These are phyloP conservation scores for Irpex sp. DNA, from an alignment of 1,284 basidiomycete species.

Conservation along the genomic window DNA sequence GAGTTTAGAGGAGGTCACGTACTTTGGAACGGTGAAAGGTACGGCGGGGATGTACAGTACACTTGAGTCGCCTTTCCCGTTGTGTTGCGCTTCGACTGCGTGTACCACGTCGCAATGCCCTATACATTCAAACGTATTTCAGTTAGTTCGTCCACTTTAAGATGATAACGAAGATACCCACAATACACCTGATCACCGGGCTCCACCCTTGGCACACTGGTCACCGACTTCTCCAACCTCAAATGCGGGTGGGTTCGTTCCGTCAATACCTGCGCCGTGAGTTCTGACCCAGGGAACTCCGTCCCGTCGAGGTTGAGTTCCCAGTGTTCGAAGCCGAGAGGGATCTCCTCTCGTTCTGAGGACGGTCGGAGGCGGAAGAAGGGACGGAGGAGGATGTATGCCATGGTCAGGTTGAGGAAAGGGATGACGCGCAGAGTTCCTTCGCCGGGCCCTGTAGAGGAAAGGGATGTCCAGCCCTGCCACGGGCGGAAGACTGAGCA, in stretches of 20 bases:
- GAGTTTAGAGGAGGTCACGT: constrained; percentile 15
- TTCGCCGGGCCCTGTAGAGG: constrained; percentile 54
- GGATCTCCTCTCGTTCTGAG: constrained; percentile 10
- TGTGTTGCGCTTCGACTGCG: constrained; percentile 61
- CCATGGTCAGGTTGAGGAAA: constrained; percentile 47
- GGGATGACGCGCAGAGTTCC: constrained; percentile 64
- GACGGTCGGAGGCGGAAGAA: constrained; percentile 51
- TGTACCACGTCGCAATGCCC: constrained; percentile 69
- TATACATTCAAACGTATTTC: constrained; percentile 15
- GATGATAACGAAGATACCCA: constrained; percentile 14
- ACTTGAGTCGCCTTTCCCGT: constrained; percentile 58
- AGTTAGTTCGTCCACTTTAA: too few species aligned
- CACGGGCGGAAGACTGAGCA: constrained; percentile 76
- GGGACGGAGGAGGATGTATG: constrained; percentile 71
- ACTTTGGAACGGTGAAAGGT: constrained; percentile 65
- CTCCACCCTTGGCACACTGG: constrained; percentile 46
- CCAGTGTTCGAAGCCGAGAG: constrained; percentile 50
- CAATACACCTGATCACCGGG: constrained; percentile 80
- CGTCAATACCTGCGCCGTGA: constrained; percentile 61
- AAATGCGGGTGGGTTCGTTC: constrained; percentile 68
- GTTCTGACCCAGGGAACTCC: constrained; percentile 58
- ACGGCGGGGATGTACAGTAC: constrained; percentile 80
- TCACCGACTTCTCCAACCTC: constrained; percentile 45
- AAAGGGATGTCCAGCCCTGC: constrained; percentile 73
- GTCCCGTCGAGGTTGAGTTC: constrained; percentile 52